Evolutionary conservation across 148 eudicot species (phyloP).

Genomic region (Selenicereus undatus): DNA sequence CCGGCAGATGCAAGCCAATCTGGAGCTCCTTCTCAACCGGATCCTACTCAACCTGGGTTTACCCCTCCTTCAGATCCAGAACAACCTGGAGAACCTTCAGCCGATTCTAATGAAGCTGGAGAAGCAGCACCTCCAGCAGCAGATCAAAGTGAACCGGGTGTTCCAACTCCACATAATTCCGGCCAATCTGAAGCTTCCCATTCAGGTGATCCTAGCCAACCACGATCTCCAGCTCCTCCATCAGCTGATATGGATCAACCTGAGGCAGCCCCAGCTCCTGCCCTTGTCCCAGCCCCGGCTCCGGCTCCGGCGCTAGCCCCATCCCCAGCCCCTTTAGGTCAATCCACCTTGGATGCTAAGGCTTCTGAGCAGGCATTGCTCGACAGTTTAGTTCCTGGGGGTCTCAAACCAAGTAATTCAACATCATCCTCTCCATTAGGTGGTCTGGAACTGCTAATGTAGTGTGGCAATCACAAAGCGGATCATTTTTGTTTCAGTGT

Average conservation of each 20-base stretch:
- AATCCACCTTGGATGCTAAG: conserved; percentile 10
- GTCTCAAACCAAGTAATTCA: conserved; percentile 23
- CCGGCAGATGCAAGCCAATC: conserved; percentile 38
- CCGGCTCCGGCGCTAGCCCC: conserved; percentile 15
- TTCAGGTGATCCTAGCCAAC: conserved; percentile 24
- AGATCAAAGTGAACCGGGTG: conserved; percentile 29
- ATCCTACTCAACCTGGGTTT: conserved; percentile 16
- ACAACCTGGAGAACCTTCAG: conserved; percentile 1
- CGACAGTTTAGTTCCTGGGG: conserved; percentile 17
- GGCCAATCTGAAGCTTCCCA: conserved; percentile 18
- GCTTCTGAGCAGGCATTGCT: conserved; percentile 22
- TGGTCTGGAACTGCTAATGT: conserved; percentile 29
- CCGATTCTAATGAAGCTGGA: neutral
- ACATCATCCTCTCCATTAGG: conserved; percentile 25
- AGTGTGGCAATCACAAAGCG: neutral
- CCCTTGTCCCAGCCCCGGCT: conserved; percentile 12
- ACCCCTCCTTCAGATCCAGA: neutral
- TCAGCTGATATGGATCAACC: conserved; percentile 18
- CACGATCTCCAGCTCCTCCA: conserved; percentile 11
- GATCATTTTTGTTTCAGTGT: neutral
- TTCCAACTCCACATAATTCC: conserved; percentile 32
- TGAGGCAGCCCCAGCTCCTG: conserved; percentile 20
- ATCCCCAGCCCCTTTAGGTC: conserved; percentile 22
- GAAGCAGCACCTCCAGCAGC: conserved; percentile 1
- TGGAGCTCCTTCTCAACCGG: conserved; percentile 24